Conservation (phyloP, 441 rosid genomes). For the Aleurites moluccanus region DNA sequence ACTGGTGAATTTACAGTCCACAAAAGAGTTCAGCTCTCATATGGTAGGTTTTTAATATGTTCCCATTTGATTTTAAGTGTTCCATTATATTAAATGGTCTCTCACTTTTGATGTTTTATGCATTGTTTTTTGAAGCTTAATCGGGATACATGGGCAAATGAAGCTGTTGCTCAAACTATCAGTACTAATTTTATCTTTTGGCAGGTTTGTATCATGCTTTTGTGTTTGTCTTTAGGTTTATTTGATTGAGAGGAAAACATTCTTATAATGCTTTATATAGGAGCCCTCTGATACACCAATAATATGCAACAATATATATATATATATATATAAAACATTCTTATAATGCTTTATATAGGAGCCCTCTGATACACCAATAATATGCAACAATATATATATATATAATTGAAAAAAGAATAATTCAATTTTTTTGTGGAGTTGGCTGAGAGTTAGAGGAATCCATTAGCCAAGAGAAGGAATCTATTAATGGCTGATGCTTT, state of each 20-base stretch:
- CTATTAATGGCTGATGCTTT: not conserved
- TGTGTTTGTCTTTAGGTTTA: not conserved
- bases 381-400: not conserved
- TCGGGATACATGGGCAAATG: slow-evolving; percentile 97
- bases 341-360: not conserved
- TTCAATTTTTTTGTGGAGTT: not conserved
- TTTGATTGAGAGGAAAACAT: not conserved
- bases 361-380: not conserved
- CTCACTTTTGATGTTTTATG: slow-evolving; percentile 15
- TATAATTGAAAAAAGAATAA: not conserved
- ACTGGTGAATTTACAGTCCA: slow-evolving; percentile 84
- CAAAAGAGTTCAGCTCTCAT: slow-evolving; percentile 93
- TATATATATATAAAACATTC: too few relatives aligned
- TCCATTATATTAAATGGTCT: slow-evolving; percentile 10
- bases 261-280: not conserved
- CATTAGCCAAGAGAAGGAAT: not conserved
- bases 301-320: not conserved
- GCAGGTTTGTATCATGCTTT: slow-evolving; percentile 58
- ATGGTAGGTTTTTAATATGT: slow-evolving; percentile 50
- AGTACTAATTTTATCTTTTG: slow-evolving; percentile 87
- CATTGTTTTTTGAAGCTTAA: slow-evolving; percentile 67
- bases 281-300: not conserved
- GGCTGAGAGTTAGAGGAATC: not conserved
- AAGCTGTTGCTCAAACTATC: slow-evolving; percentile 85
- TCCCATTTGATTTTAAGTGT: not conserved